A percentile compares a stretch with the other conserved stretches of the same genome.
Evolutionary conservation across 2,329 filamentous ascomycete genomes (phyloP).

Genomic region (Nannizzia gypsea): DNA sequence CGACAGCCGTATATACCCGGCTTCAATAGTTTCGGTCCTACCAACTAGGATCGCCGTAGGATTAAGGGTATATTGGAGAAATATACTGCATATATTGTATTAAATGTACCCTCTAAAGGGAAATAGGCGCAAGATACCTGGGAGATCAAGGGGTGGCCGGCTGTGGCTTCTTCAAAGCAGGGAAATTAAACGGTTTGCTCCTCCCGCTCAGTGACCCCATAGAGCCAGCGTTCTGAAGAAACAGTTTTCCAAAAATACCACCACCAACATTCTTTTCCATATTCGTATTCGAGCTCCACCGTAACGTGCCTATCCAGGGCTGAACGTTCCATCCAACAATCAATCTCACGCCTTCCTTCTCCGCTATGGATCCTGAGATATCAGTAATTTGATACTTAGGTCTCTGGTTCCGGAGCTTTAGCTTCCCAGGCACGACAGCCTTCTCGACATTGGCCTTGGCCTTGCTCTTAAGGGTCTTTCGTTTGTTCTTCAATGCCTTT

Average conservation of each 20-base stretch:
- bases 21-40: no score
- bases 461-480: constrained; percentile 14
- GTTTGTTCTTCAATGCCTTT: constrained; percentile 14
- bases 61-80: no score
- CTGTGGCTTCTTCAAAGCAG: constrained; percentile 41
- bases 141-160: neutral
- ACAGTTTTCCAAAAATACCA: constrained; percentile 30
- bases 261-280: constrained; percentile 15
- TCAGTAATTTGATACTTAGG: constrained; percentile 98
- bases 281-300: constrained; percentile 55
- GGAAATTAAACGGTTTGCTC: constrained; percentile 45
- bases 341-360: constrained; percentile 61
- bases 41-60: no score
- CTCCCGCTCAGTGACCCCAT: constrained; percentile 22
- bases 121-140: no score
- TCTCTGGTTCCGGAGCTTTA: constrained; percentile 70
- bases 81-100: no score
- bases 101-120: no score
- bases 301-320: constrained; percentile 83
- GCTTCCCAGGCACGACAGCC: constrained; percentile 43
- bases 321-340: constrained; percentile 92
- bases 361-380: constrained; percentile 64
- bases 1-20: no score
- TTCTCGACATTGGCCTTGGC: constrained; percentile 12
- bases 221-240: constrained; percentile 41